phyloP scores from a whole-genome alignment of 352 stramenopile species.

The Phytophthora macrochlamydospora region DNA sequence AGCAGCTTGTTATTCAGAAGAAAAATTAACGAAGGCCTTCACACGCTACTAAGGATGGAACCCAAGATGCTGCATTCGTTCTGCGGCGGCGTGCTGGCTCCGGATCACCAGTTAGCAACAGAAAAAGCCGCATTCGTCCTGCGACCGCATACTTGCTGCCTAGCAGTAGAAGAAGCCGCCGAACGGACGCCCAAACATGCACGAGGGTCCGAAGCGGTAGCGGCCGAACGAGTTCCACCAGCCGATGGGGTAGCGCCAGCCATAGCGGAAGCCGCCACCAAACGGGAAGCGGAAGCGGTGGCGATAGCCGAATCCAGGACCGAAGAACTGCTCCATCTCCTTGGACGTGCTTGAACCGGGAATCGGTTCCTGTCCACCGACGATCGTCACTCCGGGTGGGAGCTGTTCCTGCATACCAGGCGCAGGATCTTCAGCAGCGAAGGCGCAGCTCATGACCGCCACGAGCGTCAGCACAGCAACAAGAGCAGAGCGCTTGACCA shows the following conservation, averaged over 20 bases:
- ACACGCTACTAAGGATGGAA: too few species aligned
- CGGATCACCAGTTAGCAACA: too few species aligned
- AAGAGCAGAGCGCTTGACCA: neutral
- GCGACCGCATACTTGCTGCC: neutral
- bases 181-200: slow-evolving; percentile 35
- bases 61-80: too few species aligned
- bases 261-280: slow-evolving; percentile 35
- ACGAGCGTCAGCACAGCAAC: neutral
- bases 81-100: too few species aligned
- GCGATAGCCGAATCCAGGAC: slow-evolving; percentile 22
- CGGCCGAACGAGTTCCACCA: slow-evolving; percentile 49
- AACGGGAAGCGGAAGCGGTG: slow-evolving; percentile 41
- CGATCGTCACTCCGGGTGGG: slow-evolving; percentile 17
- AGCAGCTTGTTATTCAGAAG: too few species aligned
- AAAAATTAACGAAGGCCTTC: too few species aligned
- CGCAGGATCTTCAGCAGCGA: neutral
- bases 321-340: slow-evolving; percentile 11
- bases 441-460: neutral
- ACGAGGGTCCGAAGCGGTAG: slow-evolving; percentile 33
- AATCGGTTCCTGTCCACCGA: slow-evolving; percentile 19
- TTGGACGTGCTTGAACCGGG: neutral
- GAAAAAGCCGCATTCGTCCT: neutral
- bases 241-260: slow-evolving; percentile 48
- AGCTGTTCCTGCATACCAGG: slow-evolving; percentile 6
- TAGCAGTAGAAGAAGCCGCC: slow-evolving; percentile 54